Evolutionary conservation across 1,284 basidiomycete species (phyloP), one percentile per base, ranked within the genome.

Genomic region (Leccinum pachyderme): DNA sequence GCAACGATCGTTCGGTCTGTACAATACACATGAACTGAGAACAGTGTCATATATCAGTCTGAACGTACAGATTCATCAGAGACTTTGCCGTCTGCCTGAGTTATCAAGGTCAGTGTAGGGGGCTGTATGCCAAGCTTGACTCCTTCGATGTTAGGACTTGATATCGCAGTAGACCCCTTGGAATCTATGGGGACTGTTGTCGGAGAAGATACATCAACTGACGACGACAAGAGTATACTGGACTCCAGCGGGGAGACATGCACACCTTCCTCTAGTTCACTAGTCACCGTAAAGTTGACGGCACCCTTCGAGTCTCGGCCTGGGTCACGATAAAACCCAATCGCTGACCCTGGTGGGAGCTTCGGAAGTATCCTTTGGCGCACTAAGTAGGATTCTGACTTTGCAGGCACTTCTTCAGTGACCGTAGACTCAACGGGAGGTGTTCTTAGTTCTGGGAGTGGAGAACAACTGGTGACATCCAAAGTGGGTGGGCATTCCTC

Each of bases 251-350:
- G 52, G 13, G 60, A 57, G 46, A 43, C 41, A 24, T 50, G 48
- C 6, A 47, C 24, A 35, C 37, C 15, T 48, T 75, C 79, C 55
- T 89, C 87, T 54, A 92, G 65, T 68, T 92, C 90, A 65, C 88
- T 91, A 51, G 75, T 79, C 39, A 92, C 87, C 50, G 84, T 88
- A 71, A 93, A 92, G 58, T 81, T 83, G 54, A 87, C 83, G 12
- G 74, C 60, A 18, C 76, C 65, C 52, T 75, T 77, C 7, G 72
- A 62, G 58, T 80, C 75, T 51, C 75, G 73, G 55, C 72, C 73
- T 39, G 77, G 81, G 63, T 83, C 80, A 45, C 84, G 83, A 68
- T 86, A 85, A 70, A 89, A 89, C 27, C 83, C 86, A 53, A 91
- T 83, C 51, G 80, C 79, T 44, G 83, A 81, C n/a, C 85, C 87